phyloP scores from a whole-genome alignment of 768 basidiomycete genomes.

The Kondoa subrosea region DNA sequence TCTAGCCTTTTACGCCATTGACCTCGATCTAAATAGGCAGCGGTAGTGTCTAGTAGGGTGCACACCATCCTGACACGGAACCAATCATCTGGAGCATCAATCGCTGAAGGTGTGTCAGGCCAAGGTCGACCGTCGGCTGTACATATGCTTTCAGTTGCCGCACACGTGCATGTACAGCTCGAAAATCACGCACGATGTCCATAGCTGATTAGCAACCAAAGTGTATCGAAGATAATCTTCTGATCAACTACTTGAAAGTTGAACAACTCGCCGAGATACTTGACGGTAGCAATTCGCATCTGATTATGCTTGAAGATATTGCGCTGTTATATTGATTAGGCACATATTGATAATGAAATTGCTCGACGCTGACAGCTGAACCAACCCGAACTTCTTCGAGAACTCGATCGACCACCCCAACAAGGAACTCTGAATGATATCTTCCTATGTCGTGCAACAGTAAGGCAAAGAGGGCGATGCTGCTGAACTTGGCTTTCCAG shows the following conservation, averaged over 20 bases:
- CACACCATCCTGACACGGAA: slow-evolving; percentile 86
- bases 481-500: slow-evolving; percentile 90
- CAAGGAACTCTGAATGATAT: slow-evolving; percentile 74
- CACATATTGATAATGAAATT: not conserved
- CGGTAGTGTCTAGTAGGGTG: slow-evolving; percentile 81
- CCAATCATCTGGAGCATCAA: slow-evolving; percentile 91
- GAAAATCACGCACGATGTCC: slow-evolving; percentile 77
- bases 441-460: slow-evolving; percentile 84
- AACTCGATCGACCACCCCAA: slow-evolving; percentile 81
- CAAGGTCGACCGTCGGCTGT: slow-evolving; percentile 76
- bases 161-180: too few relatives aligned
- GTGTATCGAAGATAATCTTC: slow-evolving; percentile 70
- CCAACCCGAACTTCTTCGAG: slow-evolving; percentile 81
- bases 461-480: slow-evolving; percentile 78
- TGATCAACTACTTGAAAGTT: slow-evolving; percentile 86
- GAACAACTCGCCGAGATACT: slow-evolving; percentile 91
- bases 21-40: slow-evolving; percentile 93
- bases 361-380: slow-evolving; percentile 41
- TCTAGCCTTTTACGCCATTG: slow-evolving; percentile 83
- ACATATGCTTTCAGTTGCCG: slow-evolving; percentile 19
- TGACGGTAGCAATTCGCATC: slow-evolving; percentile 72
- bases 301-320: slow-evolving; percentile 93
- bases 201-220: slow-evolving; percentile 89
- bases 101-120: slow-evolving; percentile 51
- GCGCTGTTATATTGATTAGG: slow-evolving; percentile 39